A percentile compares a stretch with the other conserved stretches of the same genome.
These are phyloP conservation scores for Candida tammaniensis DNA, from an alignment of 805 yeast genomes.

Conservation along the genomic window DNA sequence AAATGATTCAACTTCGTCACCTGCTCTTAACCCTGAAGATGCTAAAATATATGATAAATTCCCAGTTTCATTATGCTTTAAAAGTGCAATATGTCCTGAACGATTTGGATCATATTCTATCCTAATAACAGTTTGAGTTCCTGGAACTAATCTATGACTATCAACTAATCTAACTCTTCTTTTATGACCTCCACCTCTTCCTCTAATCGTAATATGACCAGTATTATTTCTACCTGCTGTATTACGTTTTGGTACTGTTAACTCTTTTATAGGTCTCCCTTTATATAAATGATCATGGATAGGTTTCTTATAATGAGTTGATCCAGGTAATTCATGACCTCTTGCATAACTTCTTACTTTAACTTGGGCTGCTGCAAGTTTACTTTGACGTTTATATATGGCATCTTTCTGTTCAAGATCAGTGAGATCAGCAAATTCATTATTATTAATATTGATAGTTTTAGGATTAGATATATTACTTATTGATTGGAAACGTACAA, in stretches of 20 bases:
- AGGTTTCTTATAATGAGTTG: constrained; percentile 86
- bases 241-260: constrained; percentile 69
- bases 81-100: constrained; percentile 86
- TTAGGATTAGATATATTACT: constrained; percentile 1
- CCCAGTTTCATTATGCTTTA: constrained; percentile 61
- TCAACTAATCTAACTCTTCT: constrained; percentile 84
- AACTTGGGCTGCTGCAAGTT: constrained; percentile 66
- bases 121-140: constrained; percentile 76
- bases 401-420: constrained; percentile 79
- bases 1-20: constrained; percentile 87
- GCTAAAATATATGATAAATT: constrained; percentile 81
- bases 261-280: constrained; percentile 73
- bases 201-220: constrained; percentile 88
- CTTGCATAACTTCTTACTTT: constrained; percentile 75
- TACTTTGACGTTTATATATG: constrained; percentile 66
- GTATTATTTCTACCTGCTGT: constrained; percentile 87
- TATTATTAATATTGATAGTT: constrained; percentile 1
- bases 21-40: constrained; percentile 87
- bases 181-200: constrained; percentile 96
- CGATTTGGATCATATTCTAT: constrained; percentile 96
- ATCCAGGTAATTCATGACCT: constrained; percentile 70
- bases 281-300: constrained; percentile 82
- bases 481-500: constrained; percentile 13
- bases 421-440: constrained; percentile 43
- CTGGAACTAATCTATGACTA: constrained; percentile 61